Conservation (phyloP, 805 yeast species). For the Nakazawaea ambrosiae region DNA sequence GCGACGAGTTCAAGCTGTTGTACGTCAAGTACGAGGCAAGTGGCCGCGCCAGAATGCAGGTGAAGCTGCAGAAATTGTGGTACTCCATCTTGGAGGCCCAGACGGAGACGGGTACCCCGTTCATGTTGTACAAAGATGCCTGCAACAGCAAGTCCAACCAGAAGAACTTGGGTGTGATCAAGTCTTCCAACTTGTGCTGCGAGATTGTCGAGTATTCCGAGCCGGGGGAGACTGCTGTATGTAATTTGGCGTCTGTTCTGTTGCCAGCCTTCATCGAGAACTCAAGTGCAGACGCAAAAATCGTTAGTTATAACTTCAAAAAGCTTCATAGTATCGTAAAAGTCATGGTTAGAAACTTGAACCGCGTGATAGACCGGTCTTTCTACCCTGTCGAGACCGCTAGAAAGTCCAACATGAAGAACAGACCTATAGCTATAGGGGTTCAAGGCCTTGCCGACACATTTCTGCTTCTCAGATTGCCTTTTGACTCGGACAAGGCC, state of each 20-base stretch:
- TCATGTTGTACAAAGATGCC: constrained; percentile 58
- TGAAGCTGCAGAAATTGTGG: constrained; percentile 58
- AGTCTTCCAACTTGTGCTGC: constrained; percentile 56
- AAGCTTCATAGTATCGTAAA: constrained; percentile 48
- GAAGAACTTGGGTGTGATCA: constrained; percentile 52
- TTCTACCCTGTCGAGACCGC: constrained; percentile 53
- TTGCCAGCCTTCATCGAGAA: constrained; percentile 48
- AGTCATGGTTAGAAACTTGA: constrained; percentile 48
- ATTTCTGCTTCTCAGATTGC: constrained; percentile 47
- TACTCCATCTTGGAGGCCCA: constrained; percentile 54
- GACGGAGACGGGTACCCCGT: constrained; percentile 61
- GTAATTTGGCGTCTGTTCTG: constrained; percentile 55
- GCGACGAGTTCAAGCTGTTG: constrained; percentile 46
- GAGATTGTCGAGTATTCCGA: constrained; percentile 57
- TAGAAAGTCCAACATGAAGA: constrained; percentile 43
- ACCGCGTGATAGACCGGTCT: constrained; percentile 49
- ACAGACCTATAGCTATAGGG: constrained; percentile 58
- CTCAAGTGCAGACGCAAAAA: constrained; percentile 29
- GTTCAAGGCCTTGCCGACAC: constrained; percentile 59
- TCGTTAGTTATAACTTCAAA: constrained; percentile 46
- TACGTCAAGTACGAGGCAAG: constrained; percentile 46
- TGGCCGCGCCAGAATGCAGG: constrained; percentile 39
- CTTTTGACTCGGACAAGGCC: constrained; percentile 53
- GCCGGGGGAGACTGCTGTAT: constrained; percentile 53
- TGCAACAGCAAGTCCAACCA: constrained; percentile 54